Conservation (phyloP, 2,329 filamentous ascomycete genomes). For the Ceratocystis albifundus region DNA sequence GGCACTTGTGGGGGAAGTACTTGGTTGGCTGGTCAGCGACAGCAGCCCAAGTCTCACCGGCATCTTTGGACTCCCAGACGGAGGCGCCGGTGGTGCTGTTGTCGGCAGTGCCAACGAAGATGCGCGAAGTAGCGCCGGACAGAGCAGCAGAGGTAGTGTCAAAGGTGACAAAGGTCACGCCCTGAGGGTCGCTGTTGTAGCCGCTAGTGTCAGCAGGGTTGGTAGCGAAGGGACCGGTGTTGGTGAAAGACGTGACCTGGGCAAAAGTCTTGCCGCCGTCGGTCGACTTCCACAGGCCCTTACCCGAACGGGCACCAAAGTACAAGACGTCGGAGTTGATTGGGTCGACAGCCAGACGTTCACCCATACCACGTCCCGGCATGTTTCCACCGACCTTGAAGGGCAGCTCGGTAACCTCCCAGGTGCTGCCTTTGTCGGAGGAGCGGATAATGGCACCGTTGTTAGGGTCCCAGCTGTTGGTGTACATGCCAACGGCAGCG, state of each 20-base stretch:
- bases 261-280: constrained; percentile 44
- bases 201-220: constrained; percentile 37
- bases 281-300: constrained; percentile 48
- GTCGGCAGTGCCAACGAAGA: constrained; percentile 46
- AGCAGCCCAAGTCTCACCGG: constrained; percentile 41
- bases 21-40: constrained; percentile 40
- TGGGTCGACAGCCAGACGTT: constrained; percentile 47
- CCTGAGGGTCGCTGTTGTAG: constrained; percentile 37
- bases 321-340: constrained; percentile 46
- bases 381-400: constrained; percentile 54
- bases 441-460: constrained; percentile 44
- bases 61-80: constrained; percentile 43
- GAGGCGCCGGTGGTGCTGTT: constrained; percentile 36
- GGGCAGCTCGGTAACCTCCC: constrained; percentile 38
- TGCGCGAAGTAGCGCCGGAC: constrained; percentile 41
- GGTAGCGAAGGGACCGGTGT: constrained; percentile 38
- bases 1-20: constrained; percentile 45
- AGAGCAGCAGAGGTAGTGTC: constrained; percentile 39
- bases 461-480: constrained; percentile 48
- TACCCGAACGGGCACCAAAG: constrained; percentile 47
- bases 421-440: constrained; percentile 43
- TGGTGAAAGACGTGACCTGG: constrained; percentile 42
- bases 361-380: constrained; percentile 49
- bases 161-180: constrained; percentile 44
- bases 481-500: constrained; percentile 46